Evolutionary conservation across 306 rosid genomes (phyloP).

Genomic region (Cicer judaicum): DNA sequence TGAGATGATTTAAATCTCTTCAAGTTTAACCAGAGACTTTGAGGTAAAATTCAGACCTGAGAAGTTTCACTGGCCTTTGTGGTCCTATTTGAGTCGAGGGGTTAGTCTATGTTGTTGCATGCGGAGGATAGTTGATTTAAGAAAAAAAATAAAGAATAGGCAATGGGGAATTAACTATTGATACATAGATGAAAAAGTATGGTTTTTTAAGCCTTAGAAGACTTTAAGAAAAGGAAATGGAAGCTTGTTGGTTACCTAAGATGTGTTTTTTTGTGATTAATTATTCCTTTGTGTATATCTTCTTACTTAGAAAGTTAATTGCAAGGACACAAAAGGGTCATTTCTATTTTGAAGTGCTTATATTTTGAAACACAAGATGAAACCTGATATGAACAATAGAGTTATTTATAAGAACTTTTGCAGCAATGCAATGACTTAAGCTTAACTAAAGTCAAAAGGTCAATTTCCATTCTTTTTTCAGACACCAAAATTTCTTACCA

Average conservation of each 20-base stretch:
- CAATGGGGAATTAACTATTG: slow-evolving; percentile 41
- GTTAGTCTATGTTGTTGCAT: too few relatives aligned
- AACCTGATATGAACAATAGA: slow-evolving; percentile 3
- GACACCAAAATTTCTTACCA: slow-evolving; percentile 39
- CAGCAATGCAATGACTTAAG: slow-evolving; percentile 16
- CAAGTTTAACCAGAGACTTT: background rate
- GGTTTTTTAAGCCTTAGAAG: too few relatives aligned
- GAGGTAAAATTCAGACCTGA: background rate
- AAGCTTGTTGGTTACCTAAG: slow-evolving; percentile 38
- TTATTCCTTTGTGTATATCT: slow-evolving; percentile 39
- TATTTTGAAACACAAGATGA: slow-evolving; percentile 29
- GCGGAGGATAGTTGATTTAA: too few relatives aligned
- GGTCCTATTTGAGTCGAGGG: too few relatives aligned
- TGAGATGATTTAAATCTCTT: background rate
- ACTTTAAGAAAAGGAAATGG: background rate
- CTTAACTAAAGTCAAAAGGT: background rate
- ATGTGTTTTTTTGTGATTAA: slow-evolving; percentile 23
- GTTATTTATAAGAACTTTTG: slow-evolving; percentile 34
- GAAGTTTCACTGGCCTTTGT: too few relatives aligned
- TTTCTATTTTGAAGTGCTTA: slow-evolving; percentile 24
- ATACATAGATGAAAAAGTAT: slow-evolving; percentile 8
- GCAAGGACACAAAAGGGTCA: slow-evolving; percentile 19
- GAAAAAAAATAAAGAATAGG: background rate
- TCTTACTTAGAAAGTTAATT: background rate
- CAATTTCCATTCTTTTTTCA: slow-evolving; percentile 11